These are phyloP conservation scores for Alternaria rosae DNA, from an alignment of 2,329 filamentous ascomycete species.

Conservation along the genomic window DNA sequence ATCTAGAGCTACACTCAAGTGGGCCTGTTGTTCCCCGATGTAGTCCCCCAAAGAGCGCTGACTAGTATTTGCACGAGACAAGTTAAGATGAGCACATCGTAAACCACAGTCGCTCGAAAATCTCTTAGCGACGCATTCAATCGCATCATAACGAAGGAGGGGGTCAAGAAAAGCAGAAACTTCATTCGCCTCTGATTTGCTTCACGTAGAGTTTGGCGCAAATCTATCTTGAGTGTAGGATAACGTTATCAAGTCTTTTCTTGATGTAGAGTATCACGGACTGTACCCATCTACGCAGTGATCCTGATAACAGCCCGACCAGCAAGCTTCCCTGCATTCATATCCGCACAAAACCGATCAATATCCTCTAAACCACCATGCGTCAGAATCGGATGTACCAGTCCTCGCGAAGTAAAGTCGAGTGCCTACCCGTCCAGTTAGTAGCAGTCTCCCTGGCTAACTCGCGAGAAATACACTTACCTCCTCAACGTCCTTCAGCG, in stretches of 20 bases:
- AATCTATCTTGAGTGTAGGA: not conserved
- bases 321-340: slow-evolving; percentile 50
- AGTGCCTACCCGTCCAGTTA: slow-evolving; percentile 38
- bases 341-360: slow-evolving; percentile 50
- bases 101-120: not conserved
- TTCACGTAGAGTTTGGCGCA: not conserved
- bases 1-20: not conserved
- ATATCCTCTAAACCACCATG: slow-evolving; percentile 51
- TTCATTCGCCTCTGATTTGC: not conserved
- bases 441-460: not conserved
- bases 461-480: not conserved
- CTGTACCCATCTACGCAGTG: slow-evolving; percentile 12
- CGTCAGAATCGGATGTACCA: slow-evolving; percentile 52
- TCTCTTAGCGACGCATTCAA: not conserved
- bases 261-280: not conserved
- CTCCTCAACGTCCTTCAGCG: slow-evolving; percentile 55
- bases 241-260: not conserved
- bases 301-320: slow-evolving; percentile 55
- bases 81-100: not conserved
- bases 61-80: not conserved
- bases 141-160: not conserved
- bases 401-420: slow-evolving; percentile 54
- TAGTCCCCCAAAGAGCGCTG: not conserved
- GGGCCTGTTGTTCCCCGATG: not conserved
- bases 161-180: not conserved